These are phyloP conservation scores for Viola odorata DNA, from an alignment of 345 rosid species.

Conservation along the genomic window DNA sequence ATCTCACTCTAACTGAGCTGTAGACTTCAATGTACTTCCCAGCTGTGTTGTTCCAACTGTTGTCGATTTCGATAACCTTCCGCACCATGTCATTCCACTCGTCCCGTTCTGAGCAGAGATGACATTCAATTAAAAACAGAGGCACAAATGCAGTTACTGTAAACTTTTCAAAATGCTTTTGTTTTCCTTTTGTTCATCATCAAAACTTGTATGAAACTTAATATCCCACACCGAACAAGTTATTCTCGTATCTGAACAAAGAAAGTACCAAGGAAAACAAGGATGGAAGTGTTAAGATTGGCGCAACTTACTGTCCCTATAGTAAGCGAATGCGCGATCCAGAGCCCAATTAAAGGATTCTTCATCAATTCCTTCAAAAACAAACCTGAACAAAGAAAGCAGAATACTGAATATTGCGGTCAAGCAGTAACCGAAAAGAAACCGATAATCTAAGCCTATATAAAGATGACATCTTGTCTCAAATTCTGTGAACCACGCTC, in stretches of 20 bases:
- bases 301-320: conserved; percentile 36
- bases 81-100: conserved; percentile 36
- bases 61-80: conserved; percentile 39
- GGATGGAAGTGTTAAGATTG: neutral
- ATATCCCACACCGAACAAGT: no score
- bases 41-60: conserved; percentile 49
- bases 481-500: no score
- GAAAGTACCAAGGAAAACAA: neutral
- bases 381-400: conserved; percentile 31
- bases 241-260: no score
- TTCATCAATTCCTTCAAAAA: conserved; percentile 56
- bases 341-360: conserved; percentile 45
- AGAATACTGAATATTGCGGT: neutral
- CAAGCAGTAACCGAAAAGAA: neutral
- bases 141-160: no score
- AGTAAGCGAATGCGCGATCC: conserved; percentile 44
- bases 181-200: no score
- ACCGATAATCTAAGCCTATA: no score
- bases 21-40: conserved; percentile 41
- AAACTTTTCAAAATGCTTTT: no score
- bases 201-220: no score
- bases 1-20: conserved; percentile 30
- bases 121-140: neutral
- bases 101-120: conserved; percentile 23
- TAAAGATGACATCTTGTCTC: no score